These are phyloP conservation scores for Trichaptum fuscoviolaceum DNA, from an alignment of 768 basidiomycete species.

Conservation along the genomic window DNA sequence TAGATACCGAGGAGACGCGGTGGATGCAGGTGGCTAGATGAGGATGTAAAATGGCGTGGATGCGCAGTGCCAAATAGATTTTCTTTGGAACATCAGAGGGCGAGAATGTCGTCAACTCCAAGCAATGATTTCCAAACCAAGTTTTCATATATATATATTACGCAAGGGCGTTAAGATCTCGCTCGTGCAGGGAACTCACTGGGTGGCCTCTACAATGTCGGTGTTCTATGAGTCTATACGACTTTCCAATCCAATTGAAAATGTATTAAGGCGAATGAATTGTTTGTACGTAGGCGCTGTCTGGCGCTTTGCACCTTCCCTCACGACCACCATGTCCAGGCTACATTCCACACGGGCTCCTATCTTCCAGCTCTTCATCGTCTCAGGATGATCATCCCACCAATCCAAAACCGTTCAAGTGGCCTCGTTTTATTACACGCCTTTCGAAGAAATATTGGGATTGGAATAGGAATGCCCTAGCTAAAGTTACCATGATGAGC, in stretches of 20 bases:
- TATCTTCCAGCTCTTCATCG: background rate
- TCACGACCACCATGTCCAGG: background rate
- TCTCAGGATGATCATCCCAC: background rate
- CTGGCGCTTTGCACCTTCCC: background rate
- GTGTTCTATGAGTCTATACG: too few species aligned
- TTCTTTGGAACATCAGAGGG: background rate
- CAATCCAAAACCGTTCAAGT: background rate
- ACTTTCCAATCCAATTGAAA: too few species aligned
- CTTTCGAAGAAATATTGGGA: background rate
- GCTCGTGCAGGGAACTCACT: too few species aligned
- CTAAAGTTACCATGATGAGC: background rate
- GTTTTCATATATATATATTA: too few species aligned
- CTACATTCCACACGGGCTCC: background rate
- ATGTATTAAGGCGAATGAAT: too few species aligned
- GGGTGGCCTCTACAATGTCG: too few species aligned
- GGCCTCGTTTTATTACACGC: background rate
- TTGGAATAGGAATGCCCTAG: background rate
- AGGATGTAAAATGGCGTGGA: background rate
- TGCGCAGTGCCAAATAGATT: background rate
- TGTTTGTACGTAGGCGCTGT: too few species aligned
- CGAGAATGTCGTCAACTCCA: too few species aligned
- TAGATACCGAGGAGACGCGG: constrained; percentile 13
- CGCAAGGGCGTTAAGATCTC: too few species aligned
- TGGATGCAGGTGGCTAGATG: background rate
- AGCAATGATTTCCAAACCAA: too few species aligned